Conservation (phyloP, 768 basidiomycete genomes). For the Suillus decipiens region DNA sequence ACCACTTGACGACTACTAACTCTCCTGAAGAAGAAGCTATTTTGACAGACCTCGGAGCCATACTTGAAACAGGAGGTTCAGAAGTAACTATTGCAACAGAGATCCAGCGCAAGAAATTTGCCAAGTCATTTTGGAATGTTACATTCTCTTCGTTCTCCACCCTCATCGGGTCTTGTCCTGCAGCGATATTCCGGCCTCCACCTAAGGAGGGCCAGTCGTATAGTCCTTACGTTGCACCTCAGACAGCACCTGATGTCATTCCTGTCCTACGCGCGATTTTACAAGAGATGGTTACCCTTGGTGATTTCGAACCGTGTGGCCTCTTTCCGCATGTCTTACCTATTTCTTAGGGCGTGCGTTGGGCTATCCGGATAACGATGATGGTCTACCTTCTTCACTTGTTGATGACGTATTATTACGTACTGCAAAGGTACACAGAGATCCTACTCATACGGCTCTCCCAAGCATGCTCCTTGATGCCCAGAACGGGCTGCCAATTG, state of each 20-base stretch:
- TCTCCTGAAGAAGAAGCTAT: conserved; percentile 41
- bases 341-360: conserved; percentile 39
- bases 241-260: conserved; percentile 47
- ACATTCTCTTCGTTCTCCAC: conserved; percentile 54
- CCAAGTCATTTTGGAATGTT: conserved; percentile 68
- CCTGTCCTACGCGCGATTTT: conserved; percentile 48
- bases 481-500: conserved; percentile 55
- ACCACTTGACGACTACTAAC: conserved; percentile 43
- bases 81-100: conserved; percentile 50
- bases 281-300: conserved; percentile 46
- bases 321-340: conserved; percentile 1
- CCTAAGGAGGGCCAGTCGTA: conserved; percentile 39
- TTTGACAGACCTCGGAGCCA: conserved; percentile 44
- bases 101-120: conserved; percentile 62
- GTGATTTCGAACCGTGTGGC: conserved; percentile 22
- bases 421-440: conserved; percentile 40
- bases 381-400: conserved; percentile 48
- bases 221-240: conserved; percentile 40
- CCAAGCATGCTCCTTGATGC: conserved; percentile 61
- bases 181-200: conserved; percentile 52
- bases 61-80: conserved; percentile 52
- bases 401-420: conserved; percentile 40
- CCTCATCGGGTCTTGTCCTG: conserved; percentile 48
- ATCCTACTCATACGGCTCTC: conserved; percentile 46
- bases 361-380: conserved; percentile 47